phyloP scores from a whole-genome alignment of 257 asterid species.

The Nicotiana obtusifolia region DNA sequence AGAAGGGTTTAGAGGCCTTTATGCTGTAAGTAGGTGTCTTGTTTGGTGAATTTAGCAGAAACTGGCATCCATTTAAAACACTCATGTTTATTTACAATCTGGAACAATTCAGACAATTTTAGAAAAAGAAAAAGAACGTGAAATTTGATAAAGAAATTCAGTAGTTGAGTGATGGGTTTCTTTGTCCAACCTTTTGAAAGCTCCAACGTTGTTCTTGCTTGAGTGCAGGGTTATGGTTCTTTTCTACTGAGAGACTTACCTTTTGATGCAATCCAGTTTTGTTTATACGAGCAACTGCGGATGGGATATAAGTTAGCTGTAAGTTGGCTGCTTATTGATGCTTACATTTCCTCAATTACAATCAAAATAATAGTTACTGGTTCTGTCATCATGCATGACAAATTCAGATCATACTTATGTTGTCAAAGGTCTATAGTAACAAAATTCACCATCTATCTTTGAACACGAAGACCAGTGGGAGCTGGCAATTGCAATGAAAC shows the following conservation, averaged over 20 bases:
- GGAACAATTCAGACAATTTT: too few relatives aligned
- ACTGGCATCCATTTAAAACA: not conserved
- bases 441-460: not conserved
- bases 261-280: constrained; percentile 68
- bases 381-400: not conserved
- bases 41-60: not conserved
- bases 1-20: constrained; percentile 68
- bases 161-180: not conserved
- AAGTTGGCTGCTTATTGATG: constrained; percentile 19
- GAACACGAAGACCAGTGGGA: not conserved
- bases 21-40: constrained; percentile 30
- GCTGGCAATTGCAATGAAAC: not conserved
- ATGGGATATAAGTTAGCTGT: constrained; percentile 63
- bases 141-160: too few relatives aligned
- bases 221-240: constrained; percentile 60
- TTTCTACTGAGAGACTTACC: constrained; percentile 67
- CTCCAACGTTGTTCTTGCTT: not conserved
- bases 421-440: not conserved
- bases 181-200: not conserved
- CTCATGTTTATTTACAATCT: too few relatives aligned
- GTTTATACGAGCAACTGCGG: constrained; percentile 63
- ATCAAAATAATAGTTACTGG: not conserved
- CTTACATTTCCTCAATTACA: not conserved
- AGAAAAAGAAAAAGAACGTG: too few relatives aligned
- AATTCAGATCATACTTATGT: not conserved